phyloP scores from a whole-genome alignment of 371 early-diverging fungal species.

The Rhizomucor miehei region DNA sequence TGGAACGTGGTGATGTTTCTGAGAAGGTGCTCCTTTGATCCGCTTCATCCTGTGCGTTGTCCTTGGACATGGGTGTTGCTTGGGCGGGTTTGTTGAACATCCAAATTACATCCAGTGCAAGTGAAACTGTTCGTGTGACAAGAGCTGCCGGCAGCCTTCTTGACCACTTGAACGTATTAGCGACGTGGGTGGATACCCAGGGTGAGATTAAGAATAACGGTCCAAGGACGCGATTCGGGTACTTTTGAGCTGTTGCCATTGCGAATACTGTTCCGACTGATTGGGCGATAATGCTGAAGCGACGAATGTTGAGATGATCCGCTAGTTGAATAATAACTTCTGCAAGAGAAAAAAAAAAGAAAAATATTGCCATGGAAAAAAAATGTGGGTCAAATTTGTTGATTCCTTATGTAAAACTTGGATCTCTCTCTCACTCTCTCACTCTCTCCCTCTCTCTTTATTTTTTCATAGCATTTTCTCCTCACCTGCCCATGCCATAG shows the following conservation, averaged over 20 bases:
- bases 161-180: constrained; percentile 55
- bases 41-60: background rate
- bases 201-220: constrained; percentile 47
- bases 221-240: constrained; percentile 32
- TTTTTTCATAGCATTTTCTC: background rate
- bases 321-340: constrained; percentile 44
- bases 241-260: constrained; percentile 34
- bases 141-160: constrained; percentile 40
- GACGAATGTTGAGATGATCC: constrained; percentile 25
- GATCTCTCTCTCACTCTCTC: background rate
- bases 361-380: too few relatives aligned
- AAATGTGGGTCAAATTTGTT: background rate
- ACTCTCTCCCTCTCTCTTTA: too few relatives aligned
- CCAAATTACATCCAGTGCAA: constrained; percentile 52
- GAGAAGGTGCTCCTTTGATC: constrained; percentile 6
- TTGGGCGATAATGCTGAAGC: constrained; percentile 45
- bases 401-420: background rate
- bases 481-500: constrained; percentile 47
- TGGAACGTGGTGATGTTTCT: constrained; percentile 7
- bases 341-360: constrained; percentile 4
- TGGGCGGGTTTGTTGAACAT: constrained; percentile 27
- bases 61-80: constrained; percentile 10
- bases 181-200: constrained; percentile 49
- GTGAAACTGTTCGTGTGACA: constrained; percentile 37
- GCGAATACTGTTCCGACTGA: constrained; percentile 52